Conservation (phyloP, 768 basidiomycete species). For the Rhizopogon roseolus region DNA sequence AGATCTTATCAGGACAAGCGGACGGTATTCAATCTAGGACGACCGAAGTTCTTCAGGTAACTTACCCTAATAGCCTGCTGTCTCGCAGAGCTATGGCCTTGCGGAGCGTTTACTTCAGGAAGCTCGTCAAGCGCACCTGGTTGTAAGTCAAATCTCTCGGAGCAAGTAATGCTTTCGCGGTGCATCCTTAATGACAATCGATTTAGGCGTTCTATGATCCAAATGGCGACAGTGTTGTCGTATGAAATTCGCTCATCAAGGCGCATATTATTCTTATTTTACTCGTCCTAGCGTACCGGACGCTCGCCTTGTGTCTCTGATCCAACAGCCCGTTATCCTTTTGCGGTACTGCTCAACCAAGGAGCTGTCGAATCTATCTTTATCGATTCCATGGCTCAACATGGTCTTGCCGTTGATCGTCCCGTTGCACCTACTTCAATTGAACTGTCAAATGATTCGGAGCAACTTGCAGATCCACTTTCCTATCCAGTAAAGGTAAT, state of each 20-base stretch:
- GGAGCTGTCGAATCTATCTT: slow-evolving; percentile 37
- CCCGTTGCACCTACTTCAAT: slow-evolving; percentile 26
- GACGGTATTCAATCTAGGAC: slow-evolving; percentile 54
- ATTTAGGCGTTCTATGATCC: slow-evolving; percentile 74
- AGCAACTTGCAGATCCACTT: slow-evolving; percentile 26
- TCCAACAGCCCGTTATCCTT: slow-evolving; percentile 61
- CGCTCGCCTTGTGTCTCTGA: slow-evolving; percentile 58
- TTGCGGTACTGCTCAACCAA: slow-evolving; percentile 50
- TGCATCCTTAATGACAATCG: background rate
- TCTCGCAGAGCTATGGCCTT: slow-evolving; percentile 66
- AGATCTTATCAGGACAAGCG: slow-evolving; percentile 44
- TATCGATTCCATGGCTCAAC: slow-evolving; percentile 31
- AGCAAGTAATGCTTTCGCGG: background rate
- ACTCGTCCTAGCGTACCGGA: slow-evolving; percentile 47
- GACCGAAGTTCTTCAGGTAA: slow-evolving; percentile 47
- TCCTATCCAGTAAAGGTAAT: slow-evolving; percentile 27
- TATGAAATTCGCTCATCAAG: slow-evolving; percentile 14
- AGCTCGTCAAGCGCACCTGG: slow-evolving; percentile 64
- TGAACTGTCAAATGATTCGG: slow-evolving; percentile 29
- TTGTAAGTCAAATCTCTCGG: slow-evolving; percentile 35
- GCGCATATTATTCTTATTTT: background rate
- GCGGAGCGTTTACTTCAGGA: slow-evolving; percentile 58
- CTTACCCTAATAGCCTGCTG: background rate
- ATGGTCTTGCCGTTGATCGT: slow-evolving; percentile 30
- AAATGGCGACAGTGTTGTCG: slow-evolving; percentile 49